A percentile compares a stretch with the other conserved stretches of the same genome.
phyloP scores from a whole-genome alignment of 371 early-diverging fungal species.

The Vairimorpha apis region DNA sequence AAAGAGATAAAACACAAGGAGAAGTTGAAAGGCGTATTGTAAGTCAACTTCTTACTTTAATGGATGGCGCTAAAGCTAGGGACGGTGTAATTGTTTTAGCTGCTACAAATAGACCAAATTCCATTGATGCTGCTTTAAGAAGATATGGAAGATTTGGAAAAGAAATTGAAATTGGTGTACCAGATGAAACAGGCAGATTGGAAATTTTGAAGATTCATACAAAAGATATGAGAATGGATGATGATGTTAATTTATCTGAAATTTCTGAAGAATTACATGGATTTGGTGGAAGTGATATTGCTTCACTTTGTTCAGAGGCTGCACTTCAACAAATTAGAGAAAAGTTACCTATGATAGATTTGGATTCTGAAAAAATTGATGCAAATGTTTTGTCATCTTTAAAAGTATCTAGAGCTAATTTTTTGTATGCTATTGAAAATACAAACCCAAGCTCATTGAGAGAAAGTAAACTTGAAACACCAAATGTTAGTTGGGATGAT shows the following conservation, averaged over 20 bases:
- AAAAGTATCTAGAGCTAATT: slow-evolving; percentile 97
- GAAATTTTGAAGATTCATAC: slow-evolving; percentile 97
- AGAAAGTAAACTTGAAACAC: slow-evolving; percentile 98
- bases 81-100: slow-evolving; percentile 92
- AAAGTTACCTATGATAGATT: slow-evolving; percentile 84
- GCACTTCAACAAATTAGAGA: slow-evolving; percentile 99
- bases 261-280: slow-evolving; percentile 97
- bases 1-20: slow-evolving; percentile 97
- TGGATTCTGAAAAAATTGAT: slow-evolving; percentile 95
- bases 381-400: slow-evolving; percentile 87
- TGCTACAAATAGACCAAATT: slow-evolving; percentile 94
- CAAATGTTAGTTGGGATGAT: slow-evolving; percentile 90
- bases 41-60: slow-evolving; percentile 90
- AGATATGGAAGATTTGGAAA: slow-evolving; percentile 96
- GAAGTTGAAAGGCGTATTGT: slow-evolving; percentile 98
- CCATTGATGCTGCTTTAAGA: slow-evolving; percentile 85
- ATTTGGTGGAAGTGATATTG: slow-evolving; percentile 94
- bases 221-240: slow-evolving; percentile 94
- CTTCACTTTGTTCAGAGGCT: slow-evolving; percentile 96
- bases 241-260: slow-evolving; percentile 84
- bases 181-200: slow-evolving; percentile 92
- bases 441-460: slow-evolving; percentile 97
- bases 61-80: slow-evolving; percentile 97
- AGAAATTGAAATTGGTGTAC: slow-evolving; percentile 98
- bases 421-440: slow-evolving; percentile 81